A percentile compares a stretch with the other conserved stretches of the same genome.
phyloP scores from a whole-genome alignment of 2,329 filamentous ascomycete genomes.

The Sodiomyces alkalinus region DNA sequence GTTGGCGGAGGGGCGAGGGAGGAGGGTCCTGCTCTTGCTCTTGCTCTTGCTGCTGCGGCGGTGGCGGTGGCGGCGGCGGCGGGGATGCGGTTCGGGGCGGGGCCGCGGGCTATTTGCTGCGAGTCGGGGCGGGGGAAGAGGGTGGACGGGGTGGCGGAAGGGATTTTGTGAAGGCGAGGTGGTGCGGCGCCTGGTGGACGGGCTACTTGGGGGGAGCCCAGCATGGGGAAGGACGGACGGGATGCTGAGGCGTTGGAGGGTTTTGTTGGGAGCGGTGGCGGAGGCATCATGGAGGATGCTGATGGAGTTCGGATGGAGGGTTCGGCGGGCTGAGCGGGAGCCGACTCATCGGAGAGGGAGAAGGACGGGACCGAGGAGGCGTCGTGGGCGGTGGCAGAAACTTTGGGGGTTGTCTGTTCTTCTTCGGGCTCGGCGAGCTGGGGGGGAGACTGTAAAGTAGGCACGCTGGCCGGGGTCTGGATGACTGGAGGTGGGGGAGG shows the following conservation, averaged over 20 bases:
- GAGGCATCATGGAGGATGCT: slow-evolving; percentile 15
- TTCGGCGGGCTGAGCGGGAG: no score
- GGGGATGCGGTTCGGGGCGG: slow-evolving; percentile 23
- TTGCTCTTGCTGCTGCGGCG: no score
- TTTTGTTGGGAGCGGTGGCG: slow-evolving; percentile 11
- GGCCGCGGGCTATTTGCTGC: slow-evolving; percentile 28
- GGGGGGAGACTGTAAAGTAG: no score
- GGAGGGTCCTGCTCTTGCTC: no score
- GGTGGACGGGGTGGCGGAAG: no score
- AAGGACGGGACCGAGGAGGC: slow-evolving; percentile 26
- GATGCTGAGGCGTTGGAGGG: neutral
- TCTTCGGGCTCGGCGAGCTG: slow-evolving; percentile 16
- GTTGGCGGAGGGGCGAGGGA: slow-evolving; percentile 40
- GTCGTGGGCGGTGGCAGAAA: slow-evolving; percentile 14
- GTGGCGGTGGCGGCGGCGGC: no score
- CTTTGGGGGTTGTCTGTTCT: slow-evolving; percentile 37
- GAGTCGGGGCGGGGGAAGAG: slow-evolving; percentile 39
- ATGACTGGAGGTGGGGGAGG: slow-evolving; percentile 17
- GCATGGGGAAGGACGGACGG: slow-evolving; percentile 10
- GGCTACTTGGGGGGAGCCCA: slow-evolving; percentile 12
- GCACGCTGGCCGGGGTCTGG: no score
- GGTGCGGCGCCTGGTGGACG: slow-evolving; percentile 9
- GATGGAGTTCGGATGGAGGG: no score
- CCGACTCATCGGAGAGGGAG: slow-evolving; percentile 21
- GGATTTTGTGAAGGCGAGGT: slow-evolving; percentile 13